phyloP scores from a whole-genome alignment of 768 basidiomycete species.

The Pholiota conissans region DNA sequence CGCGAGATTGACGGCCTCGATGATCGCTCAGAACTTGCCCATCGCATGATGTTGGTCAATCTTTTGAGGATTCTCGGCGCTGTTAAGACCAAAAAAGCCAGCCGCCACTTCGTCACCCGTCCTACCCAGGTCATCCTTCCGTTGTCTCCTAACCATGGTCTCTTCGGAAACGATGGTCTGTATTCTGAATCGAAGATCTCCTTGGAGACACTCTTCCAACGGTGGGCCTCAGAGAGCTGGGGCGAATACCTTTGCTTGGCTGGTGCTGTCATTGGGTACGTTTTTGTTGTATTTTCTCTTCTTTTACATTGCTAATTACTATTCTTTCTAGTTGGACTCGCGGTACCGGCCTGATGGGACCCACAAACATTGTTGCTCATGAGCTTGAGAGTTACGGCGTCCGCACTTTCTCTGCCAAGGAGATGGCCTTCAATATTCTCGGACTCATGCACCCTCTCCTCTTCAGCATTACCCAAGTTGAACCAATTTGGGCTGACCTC shows the following conservation, averaged over 20 bases:
- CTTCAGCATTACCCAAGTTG: slow-evolving; percentile 99
- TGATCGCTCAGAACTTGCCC: slow-evolving; percentile 96
- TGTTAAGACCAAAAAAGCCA: slow-evolving; percentile 98
- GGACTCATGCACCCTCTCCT: slow-evolving; percentile 98
- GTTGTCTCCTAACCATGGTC: slow-evolving; percentile 95
- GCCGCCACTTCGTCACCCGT: slow-evolving; percentile 92
- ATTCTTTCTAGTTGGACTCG: slow-evolving; percentile 80
- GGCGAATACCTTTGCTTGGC: slow-evolving; percentile 98
- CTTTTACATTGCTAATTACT: slow-evolving; percentile 7
- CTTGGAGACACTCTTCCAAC: slow-evolving; percentile 95
- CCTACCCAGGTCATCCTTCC: slow-evolving; percentile 99
- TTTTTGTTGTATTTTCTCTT: slow-evolving; percentile 2
- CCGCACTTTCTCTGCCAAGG: slow-evolving; percentile 98
- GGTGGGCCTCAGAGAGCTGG: slow-evolving; percentile 99
- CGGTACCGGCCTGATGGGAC: slow-evolving; percentile 95
- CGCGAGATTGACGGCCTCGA: slow-evolving; percentile 97
- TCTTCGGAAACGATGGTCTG: slow-evolving; percentile 96
- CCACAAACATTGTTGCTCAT: slow-evolving; percentile 92
- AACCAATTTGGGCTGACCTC: slow-evolving; percentile 98
- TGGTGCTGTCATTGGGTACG: slow-evolving; percentile 96
- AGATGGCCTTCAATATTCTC: slow-evolving; percentile 99
- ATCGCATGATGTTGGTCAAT: slow-evolving; percentile 98
- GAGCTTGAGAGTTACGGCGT: slow-evolving; percentile 92
- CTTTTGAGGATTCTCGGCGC: slow-evolving; percentile 94
- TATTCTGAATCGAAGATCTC: slow-evolving; percentile 99